phyloP scores from a whole-genome alignment of 345 rosid genomes.

The Balakata baccata region DNA sequence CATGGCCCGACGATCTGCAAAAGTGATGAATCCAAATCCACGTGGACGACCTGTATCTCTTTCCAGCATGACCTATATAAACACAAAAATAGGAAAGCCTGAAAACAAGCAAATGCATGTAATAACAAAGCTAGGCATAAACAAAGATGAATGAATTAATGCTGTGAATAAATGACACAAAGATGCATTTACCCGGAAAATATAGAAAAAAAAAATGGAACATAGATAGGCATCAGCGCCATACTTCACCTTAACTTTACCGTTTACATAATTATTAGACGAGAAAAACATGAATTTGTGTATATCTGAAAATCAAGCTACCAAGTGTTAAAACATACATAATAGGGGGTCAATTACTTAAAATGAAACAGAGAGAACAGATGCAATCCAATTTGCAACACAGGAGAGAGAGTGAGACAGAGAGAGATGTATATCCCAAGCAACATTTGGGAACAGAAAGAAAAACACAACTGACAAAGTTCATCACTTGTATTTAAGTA shows the following conservation, averaged over 20 bases:
- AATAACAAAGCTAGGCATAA: conserved; percentile 25
- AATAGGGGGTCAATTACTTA: not conserved
- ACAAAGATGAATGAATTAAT: conserved; percentile 7
- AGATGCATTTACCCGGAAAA: not conserved
- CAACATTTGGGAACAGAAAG: not conserved
- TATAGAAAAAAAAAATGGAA: not conserved
- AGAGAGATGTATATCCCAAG: not conserved
- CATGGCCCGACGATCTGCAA: conserved; percentile 88
- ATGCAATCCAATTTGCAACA: not conserved
- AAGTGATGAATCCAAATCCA: conserved; percentile 96
- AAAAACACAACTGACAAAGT: not conserved
- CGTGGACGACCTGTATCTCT: conserved; percentile 93
- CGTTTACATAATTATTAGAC: not conserved
- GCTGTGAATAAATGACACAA: conserved; percentile 13
- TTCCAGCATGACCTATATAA: conserved; percentile 85
- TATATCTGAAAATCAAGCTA: not conserved
- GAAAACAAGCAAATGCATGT: conserved; percentile 28
- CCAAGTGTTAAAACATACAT: not conserved
- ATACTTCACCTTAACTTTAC: not conserved
- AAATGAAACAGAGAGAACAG: not conserved
- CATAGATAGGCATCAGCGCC: not conserved
- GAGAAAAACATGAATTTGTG: not conserved
- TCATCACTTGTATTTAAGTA: not conserved
- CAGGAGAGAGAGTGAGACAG: not conserved
- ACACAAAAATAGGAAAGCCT: conserved; percentile 22